Conservation (phyloP, 345 rosid genomes). For the Durio zibethinus region DNA sequence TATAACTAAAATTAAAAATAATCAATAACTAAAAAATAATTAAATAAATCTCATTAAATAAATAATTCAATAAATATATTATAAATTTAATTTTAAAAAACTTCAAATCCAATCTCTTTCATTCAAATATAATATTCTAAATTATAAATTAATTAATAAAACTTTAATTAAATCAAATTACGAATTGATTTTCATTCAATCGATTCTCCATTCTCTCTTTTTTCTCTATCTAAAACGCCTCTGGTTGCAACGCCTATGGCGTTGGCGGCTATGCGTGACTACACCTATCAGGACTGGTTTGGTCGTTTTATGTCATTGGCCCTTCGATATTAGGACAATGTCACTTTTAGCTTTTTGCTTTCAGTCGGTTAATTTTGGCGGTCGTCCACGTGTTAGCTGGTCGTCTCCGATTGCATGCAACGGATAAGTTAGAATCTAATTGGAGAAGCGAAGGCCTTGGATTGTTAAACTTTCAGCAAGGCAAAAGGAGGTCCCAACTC, state of each 20-base stretch:
- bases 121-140: too few species aligned
- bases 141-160: too few species aligned
- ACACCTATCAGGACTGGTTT: constrained; percentile 59
- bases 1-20: too few species aligned
- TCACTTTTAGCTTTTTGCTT: not conserved
- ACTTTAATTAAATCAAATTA: too few species aligned
- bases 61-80: too few species aligned
- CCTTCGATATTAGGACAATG: not conserved
- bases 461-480: not conserved
- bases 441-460: constrained; percentile 13
- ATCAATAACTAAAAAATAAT: too few species aligned
- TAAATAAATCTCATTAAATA: too few species aligned
- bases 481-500: not conserved
- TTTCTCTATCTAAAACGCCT: constrained; percentile 26
- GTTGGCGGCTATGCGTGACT: constrained; percentile 70
- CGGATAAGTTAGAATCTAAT: constrained; percentile 34
- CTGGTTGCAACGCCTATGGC: constrained; percentile 57
- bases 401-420: constrained; percentile 43
- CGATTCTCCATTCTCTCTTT: too few species aligned
- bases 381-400: constrained; percentile 20
- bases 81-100: too few species aligned
- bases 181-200: too few species aligned
- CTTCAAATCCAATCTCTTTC: too few species aligned
- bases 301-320: constrained; percentile 17
- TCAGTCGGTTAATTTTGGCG: constrained; percentile 31